Base-by-base conservation (phyloP, 192 early-diverging fungal species). In the Umbelopsis isabellina region DNA sequence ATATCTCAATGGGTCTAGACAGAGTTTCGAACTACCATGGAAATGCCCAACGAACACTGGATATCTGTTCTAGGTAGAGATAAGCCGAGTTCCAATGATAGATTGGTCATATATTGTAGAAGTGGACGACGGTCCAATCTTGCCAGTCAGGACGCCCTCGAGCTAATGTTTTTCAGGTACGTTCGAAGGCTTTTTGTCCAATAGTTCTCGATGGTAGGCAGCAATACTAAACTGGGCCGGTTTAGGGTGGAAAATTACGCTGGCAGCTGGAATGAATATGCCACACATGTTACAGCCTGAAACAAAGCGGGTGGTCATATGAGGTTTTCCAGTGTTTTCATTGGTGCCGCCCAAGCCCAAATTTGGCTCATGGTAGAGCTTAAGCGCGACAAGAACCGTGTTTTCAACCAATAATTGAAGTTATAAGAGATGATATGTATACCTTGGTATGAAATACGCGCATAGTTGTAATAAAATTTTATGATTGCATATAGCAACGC, bases 331-430 rank as follows among this genome's bases (percentile, higher is more conserved):
- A 35, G 55, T 16, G 55, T 61, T 61, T 30, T 61, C 4, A 61
- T 61, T 61, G 55, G 55, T 61, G 18, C 55, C 55, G 30, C 25
- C 18, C 25, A 15, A 15, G 12, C 25, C 37, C 37, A 41, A 61
- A 61, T 35, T 25, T 35, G 27, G 55, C 55, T 25, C 16, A 22
- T 2, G 18, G 23, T 4, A 6, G 11, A 16, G 30, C 55, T 35
- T 35, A 61, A 61, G 55, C 55, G 55, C 55, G 55, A 61, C 55
- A 61, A 61, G 30, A 61, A 61, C 27, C 55, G 55, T 61, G 55
- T 61, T 61, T 35, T 61, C 30, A 16, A 18, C 18, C 1, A 16
- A 18, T 35, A 61, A 27, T 35, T 5, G 16, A 35, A 0, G 30
- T 18, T 30, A 35, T 0, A 3, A 61, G 13, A 16, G 12, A 61